These are phyloP conservation scores for Zopfochytrium polystomum DNA, from an alignment of 371 early-diverging fungal genomes.

Conservation along the genomic window DNA sequence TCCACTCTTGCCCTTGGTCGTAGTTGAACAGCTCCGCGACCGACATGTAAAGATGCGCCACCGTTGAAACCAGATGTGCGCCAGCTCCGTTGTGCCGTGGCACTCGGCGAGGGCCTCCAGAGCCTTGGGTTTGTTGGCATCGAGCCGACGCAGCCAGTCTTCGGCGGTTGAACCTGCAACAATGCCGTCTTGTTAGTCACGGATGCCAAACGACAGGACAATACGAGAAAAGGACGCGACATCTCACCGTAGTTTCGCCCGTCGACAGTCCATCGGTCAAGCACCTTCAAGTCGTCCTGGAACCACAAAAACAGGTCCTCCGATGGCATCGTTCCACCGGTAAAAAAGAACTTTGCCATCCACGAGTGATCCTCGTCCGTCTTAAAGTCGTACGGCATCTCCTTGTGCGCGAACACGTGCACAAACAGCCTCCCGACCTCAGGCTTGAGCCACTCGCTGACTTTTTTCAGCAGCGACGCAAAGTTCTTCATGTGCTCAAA, in stretches of 20 bases:
- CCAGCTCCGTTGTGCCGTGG: slow-evolving; percentile 41
- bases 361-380: slow-evolving; percentile 51
- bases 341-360: slow-evolving; percentile 65
- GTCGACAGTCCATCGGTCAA: slow-evolving; percentile 55
- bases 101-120: slow-evolving; percentile 33
- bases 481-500: slow-evolving; percentile 66
- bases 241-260: slow-evolving; percentile 54
- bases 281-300: slow-evolving; percentile 47
- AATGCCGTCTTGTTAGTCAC: background rate
- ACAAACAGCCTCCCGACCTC: slow-evolving; percentile 50
- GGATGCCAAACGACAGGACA: no score
- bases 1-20: slow-evolving; percentile 55
- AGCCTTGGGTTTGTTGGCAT: slow-evolving; percentile 36
- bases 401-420: slow-evolving; percentile 56
- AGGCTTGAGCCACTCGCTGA: slow-evolving; percentile 51
- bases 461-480: slow-evolving; percentile 43
- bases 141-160: slow-evolving; percentile 49
- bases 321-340: slow-evolving; percentile 56
- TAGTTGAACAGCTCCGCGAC: slow-evolving; percentile 54
- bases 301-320: slow-evolving; percentile 54
- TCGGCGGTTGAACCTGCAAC: slow-evolving; percentile 35
- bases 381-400: slow-evolving; percentile 57
- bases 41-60: slow-evolving; percentile 59
- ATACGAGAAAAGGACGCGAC: background rate
- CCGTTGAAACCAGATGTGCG: slow-evolving; percentile 49